Percentiles rank a stretch among this genome's conserved stretches.
Conservation (phyloP, 2,329 filamentous ascomycete species). For the Amauroascus verrucosus region DNA sequence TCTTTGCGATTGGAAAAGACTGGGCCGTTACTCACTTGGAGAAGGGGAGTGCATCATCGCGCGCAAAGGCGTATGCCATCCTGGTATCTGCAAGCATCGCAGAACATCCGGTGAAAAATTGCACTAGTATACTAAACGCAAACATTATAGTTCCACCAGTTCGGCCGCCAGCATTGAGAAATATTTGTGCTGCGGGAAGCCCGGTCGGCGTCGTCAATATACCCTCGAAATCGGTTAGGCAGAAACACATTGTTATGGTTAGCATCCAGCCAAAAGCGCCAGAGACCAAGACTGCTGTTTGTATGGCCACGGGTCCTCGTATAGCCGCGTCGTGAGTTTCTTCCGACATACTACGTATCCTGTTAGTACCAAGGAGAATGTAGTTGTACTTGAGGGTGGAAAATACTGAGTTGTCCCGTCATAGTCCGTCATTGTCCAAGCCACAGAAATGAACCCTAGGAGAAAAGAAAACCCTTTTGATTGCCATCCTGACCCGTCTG, state of each 20-base stretch:
- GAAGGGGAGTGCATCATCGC: conserved; percentile 52
- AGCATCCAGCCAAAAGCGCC: conserved; percentile 52
- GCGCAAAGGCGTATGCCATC: conserved; percentile 53
- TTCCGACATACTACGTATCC: conserved; percentile 47
- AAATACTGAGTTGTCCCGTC: conserved; percentile 55
- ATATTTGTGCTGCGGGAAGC: conserved; percentile 49
- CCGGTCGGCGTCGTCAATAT: conserved; percentile 50
- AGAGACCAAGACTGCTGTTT: conserved; percentile 49
- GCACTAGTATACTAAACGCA: conserved; percentile 53
- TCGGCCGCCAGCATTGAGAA: conserved; percentile 50
- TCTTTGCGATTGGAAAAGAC: background rate
- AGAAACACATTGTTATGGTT: conserved; percentile 55
- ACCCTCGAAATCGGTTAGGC: conserved; percentile 47
- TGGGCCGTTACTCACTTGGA: conserved; percentile 38
- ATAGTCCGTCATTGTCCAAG: conserved; percentile 57
- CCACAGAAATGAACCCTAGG: conserved; percentile 41
- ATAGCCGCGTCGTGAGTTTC: conserved; percentile 55
- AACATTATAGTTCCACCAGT: conserved; percentile 51
- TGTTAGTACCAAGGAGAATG: background rate
- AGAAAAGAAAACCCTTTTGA: conserved; percentile 53
- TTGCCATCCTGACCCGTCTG: conserved; percentile 53
- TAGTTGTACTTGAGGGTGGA: background rate
- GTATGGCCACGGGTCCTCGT: conserved; percentile 50
- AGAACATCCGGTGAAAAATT: conserved; percentile 55
- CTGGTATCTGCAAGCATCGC: conserved; percentile 55